phyloP scores from a whole-genome alignment of 169 alveolate genomes.

The Babesia gibsoni region DNA sequence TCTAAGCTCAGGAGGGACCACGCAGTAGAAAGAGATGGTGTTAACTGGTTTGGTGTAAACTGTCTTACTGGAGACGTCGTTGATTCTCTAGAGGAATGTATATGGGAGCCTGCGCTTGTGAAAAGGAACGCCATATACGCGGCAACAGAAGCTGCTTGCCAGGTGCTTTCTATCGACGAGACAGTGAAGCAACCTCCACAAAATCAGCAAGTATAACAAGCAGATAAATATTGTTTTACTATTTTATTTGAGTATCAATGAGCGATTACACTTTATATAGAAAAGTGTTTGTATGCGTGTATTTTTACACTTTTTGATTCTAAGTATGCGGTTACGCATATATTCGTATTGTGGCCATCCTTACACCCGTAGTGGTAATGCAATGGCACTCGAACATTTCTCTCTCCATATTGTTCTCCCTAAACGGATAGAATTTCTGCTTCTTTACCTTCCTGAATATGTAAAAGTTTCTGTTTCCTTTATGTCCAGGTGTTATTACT shows the following conservation, averaged over 20 bases:
- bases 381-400: constrained; percentile 4
- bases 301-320: too few species aligned
- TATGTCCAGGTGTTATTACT: neutral
- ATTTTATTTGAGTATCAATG: neutral
- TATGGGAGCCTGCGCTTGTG: constrained; percentile 96
- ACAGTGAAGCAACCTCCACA: constrained; percentile 87
- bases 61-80: constrained; percentile 87
- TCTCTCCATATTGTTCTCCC: too few species aligned
- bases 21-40: constrained; percentile 65
- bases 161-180: constrained; percentile 94
- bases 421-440: too few species aligned
- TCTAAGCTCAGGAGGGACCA: constrained; percentile 92
- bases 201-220: neutral
- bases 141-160: constrained; percentile 98
- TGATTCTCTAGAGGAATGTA: constrained; percentile 84
- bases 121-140: constrained; percentile 92
- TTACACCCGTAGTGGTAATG: neutral
- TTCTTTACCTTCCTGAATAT: neutral
- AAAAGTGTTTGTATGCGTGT: too few species aligned
- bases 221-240: neutral
- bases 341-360: constrained; percentile 8
- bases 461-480: neutral
- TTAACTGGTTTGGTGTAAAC: constrained; percentile 93
- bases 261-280: too few species aligned
- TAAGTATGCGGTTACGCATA: too few species aligned